Evolutionary conservation across 768 basidiomycete genomes (phyloP).

Genomic region (Mycena pura): DNA sequence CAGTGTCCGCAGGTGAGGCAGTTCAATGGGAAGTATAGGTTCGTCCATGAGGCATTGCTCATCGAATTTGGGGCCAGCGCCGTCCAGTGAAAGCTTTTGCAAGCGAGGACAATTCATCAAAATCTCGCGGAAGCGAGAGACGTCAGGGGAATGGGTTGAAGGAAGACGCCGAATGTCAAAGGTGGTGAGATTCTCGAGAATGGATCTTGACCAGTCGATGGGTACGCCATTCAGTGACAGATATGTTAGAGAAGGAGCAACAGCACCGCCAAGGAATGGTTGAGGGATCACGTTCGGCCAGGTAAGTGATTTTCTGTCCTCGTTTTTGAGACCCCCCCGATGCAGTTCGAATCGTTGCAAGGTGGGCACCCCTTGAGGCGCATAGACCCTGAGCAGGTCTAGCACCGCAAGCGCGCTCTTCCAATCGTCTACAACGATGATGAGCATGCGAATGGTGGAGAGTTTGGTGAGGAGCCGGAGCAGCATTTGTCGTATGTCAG

Average conservation of each 20-base stretch:
- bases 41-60: constrained; percentile 29
- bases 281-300: constrained; percentile 40
- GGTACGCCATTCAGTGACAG: constrained; percentile 65
- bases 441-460: constrained; percentile 64
- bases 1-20: constrained; percentile 58
- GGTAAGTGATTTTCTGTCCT: constrained; percentile 13
- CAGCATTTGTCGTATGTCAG: constrained; percentile 56
- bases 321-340: constrained; percentile 48
- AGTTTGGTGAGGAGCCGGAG: constrained; percentile 57
- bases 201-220: constrained; percentile 62
- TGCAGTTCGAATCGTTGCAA: constrained; percentile 74
- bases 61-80: constrained; percentile 59
- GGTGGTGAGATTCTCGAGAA: constrained; percentile 59
- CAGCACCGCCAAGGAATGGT: constrained; percentile 58
- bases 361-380: constrained; percentile 43
- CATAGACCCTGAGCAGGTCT: constrained; percentile 51
- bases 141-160: constrained; percentile 55
- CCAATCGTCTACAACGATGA: constrained; percentile 64
- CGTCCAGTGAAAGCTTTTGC: constrained; percentile 63
- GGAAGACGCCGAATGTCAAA: constrained; percentile 72
- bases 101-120: constrained; percentile 56
- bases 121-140: constrained; percentile 59
- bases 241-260: constrained; percentile 52
- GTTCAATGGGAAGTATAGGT: constrained; percentile 45
- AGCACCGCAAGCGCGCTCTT: constrained; percentile 58